These are phyloP conservation scores for Yarrowia sp. DNA, from an alignment of 805 yeast species.

Conservation along the genomic window DNA sequence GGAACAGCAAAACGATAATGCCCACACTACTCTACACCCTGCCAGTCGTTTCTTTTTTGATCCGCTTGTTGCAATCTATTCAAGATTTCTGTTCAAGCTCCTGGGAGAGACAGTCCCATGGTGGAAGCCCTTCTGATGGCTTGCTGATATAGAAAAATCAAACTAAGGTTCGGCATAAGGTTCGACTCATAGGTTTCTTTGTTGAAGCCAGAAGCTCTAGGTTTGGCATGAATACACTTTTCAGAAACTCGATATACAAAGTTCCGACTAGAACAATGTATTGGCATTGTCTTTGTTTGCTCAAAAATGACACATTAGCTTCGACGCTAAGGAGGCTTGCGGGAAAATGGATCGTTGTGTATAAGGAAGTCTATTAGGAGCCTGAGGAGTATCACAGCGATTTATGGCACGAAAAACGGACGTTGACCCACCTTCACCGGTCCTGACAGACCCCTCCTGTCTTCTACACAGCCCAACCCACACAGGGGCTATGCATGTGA, in stretches of 20 bases:
- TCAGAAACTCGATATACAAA: not conserved
- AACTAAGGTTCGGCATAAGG: not conserved
- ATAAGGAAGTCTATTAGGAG: not conserved
- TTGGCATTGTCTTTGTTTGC: not conserved
- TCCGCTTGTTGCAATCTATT: not conserved
- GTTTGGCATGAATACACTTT: not conserved
- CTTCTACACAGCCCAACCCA: not conserved
- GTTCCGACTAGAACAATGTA: conserved; percentile 2
- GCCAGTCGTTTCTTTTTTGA: not conserved
- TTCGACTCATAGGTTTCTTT: not conserved
- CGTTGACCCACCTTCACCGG: no score
- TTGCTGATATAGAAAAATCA: not conserved
- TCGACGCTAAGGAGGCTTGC: conserved; percentile 1
- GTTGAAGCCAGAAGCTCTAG: not conserved
- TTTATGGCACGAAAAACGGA: not conserved
- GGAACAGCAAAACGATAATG: no score
- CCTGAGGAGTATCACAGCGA: not conserved
- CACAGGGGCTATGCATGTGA: conserved; percentile 3
- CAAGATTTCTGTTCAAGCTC: not conserved
- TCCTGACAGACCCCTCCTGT: no score
- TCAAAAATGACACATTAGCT: not conserved
- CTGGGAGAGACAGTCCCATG: not conserved
- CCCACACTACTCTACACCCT: no score
- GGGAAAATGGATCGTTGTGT: not conserved
- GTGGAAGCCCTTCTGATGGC: not conserved